Percentiles rank a stretch among this genome's conserved stretches.
phyloP scores from a whole-genome alignment of 1,284 basidiomycete genomes.

The Apiotrichum akiyoshidainum region DNA sequence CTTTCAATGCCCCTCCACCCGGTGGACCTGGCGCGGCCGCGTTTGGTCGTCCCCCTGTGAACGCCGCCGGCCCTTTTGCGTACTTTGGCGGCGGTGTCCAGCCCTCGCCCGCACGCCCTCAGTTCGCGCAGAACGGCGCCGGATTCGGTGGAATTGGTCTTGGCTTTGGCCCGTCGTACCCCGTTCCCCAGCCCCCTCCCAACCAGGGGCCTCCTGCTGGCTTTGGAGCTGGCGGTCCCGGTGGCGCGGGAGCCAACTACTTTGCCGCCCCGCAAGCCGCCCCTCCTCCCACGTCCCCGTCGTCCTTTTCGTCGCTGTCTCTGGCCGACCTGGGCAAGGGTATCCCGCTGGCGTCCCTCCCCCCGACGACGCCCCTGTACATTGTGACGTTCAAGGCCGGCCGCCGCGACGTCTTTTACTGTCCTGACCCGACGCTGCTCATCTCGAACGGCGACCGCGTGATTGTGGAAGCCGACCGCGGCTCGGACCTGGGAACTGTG shows the following conservation, averaged over 20 bases:
- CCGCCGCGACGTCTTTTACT: constrained; percentile 89
- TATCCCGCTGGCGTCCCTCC: constrained; percentile 76
- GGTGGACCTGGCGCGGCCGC: constrained; percentile 18
- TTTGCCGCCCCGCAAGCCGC: constrained; percentile 10
- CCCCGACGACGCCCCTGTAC: constrained; percentile 80
- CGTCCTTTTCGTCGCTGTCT: constrained; percentile 42
- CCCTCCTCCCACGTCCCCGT: constrained; percentile 31
- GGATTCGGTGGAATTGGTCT: constrained; percentile 16
- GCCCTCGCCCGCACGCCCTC: constrained; percentile 16
- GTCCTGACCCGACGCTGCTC: constrained; percentile 60
- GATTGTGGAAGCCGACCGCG: constrained; percentile 90
- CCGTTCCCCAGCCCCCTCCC: not conserved
- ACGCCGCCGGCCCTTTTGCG: constrained; percentile 15
- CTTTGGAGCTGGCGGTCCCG: not conserved
- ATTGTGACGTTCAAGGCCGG: constrained; percentile 98
- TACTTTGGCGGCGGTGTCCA: constrained; percentile 25
- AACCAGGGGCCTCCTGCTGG: not conserved
- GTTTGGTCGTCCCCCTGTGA: constrained; percentile 19
- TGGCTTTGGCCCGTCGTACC: constrained; percentile 7
- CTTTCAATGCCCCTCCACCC: constrained; percentile 12
- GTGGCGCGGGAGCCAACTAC: constrained; percentile 2
- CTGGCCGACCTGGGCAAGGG: constrained; percentile 80
- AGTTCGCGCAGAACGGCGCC: constrained; percentile 18
- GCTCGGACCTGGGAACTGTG: constrained; percentile 86
- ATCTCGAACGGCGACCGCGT: constrained; percentile 78